A percentile compares a stretch with the other conserved stretches of the same genome.
These are phyloP conservation scores for Psilocybe tampanensis DNA, from an alignment of 768 basidiomycete species.

Conservation along the genomic window DNA sequence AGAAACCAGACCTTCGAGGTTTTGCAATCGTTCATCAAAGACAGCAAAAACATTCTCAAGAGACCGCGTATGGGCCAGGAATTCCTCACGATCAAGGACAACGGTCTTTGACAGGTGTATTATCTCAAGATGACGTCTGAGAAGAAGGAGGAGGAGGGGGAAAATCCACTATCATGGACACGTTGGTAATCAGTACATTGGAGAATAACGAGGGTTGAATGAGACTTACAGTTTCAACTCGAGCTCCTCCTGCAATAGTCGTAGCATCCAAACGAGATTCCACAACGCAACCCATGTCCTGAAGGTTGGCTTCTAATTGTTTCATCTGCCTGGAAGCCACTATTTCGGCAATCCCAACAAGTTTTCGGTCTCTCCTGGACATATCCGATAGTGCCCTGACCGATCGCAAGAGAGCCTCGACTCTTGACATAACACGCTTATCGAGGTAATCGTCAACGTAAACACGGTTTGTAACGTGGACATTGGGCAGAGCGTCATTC, in stretches of 20 bases:
- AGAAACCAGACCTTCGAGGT: constrained; percentile 2
- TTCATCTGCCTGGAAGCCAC: constrained; percentile 1
- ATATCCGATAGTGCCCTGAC: constrained; percentile 1
- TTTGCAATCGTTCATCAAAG: constrained; percentile 5
- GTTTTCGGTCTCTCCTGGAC: not conserved
- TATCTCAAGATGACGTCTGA: constrained; percentile 1
- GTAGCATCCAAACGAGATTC: constrained; percentile 2
- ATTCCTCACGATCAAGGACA: not conserved
- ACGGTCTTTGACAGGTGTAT: not conserved
- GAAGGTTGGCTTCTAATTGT: constrained; percentile 5
- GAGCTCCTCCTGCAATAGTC: constrained; percentile 3
- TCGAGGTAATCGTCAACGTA: constrained; percentile 13
- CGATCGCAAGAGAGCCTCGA: constrained; percentile 10
- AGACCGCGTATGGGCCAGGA: not conserved
- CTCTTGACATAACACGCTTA: not conserved
- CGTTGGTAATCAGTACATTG: not conserved
- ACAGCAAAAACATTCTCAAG: constrained; percentile 4
- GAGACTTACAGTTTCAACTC: constrained; percentile 9
- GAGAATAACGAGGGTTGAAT: not conserved
- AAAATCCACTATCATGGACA: constrained; percentile 5
- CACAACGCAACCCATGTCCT: constrained; percentile 4
- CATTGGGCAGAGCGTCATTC: constrained; percentile 3
- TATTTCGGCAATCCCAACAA: not conserved
- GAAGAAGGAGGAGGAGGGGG: not conserved
- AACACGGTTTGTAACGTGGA: constrained; percentile 7